phyloP scores from a whole-genome alignment of 805 yeast species.

The Metschnikowia noctiluminum region DNA sequence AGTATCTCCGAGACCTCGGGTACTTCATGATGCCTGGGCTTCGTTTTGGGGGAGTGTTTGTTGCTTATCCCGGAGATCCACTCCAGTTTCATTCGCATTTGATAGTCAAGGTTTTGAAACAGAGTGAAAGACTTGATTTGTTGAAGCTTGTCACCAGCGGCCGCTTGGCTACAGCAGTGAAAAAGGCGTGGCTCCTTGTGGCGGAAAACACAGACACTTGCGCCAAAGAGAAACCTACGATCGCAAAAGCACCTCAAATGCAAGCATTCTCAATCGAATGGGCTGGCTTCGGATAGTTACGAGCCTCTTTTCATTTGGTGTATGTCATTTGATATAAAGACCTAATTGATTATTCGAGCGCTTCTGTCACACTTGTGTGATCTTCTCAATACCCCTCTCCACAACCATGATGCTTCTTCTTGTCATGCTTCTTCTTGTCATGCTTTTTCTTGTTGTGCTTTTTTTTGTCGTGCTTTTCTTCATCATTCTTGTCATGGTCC shows the following conservation, averaged over 20 bases:
- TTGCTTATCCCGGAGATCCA: conserved; percentile 96
- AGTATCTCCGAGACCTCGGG: conserved; percentile 39
- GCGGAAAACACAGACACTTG: conserved; percentile 26
- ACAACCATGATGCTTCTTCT: neutral
- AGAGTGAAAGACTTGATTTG: conserved; percentile 43
- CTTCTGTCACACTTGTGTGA: too few species aligned
- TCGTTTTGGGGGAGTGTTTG: conserved; percentile 83
- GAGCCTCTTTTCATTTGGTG: too few species aligned
- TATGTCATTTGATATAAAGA: too few species aligned
- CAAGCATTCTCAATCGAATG: conserved; percentile 78
- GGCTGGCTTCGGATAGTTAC: conserved; percentile 80
- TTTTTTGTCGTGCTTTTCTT: neutral
- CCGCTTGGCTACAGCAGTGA: conserved; percentile 86
- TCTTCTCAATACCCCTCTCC: neutral
- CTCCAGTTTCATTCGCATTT: conserved; percentile 84
- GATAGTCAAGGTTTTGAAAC: conserved; percentile 50
- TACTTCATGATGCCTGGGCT: conserved; percentile 77
- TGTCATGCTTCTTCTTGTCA: neutral
- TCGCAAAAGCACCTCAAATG: conserved; percentile 12
- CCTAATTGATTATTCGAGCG: too few species aligned
- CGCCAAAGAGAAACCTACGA: conserved; percentile 9
- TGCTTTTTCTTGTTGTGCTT: neutral
- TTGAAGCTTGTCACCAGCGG: conserved; percentile 77
- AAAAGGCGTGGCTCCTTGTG: conserved; percentile 71
- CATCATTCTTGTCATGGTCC: neutral